Evolutionary conservation across 169 alveolate genomes (phyloP), one percentile per base, ranked within the genome.

Genomic region (Plasmodium yoelii): DNA sequence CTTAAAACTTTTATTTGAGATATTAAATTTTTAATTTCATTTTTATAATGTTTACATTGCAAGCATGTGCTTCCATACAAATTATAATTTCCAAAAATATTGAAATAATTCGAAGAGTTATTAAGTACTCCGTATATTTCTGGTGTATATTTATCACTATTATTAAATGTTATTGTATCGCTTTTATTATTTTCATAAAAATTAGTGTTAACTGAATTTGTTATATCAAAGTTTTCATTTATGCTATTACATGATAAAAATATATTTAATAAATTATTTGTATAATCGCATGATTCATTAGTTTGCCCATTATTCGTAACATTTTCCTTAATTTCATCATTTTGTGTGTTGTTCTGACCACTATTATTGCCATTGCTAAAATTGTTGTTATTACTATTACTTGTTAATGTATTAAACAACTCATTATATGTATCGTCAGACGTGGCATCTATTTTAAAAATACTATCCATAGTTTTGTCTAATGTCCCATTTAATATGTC

Each of bases 161-260:
- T 49, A 77, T 68, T 42, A 61, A 60, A 53, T n/a, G 72, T 10
- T 19, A 60, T 42, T 26, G 39, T 60, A 53, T 61, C 57, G 10
- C 22, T 60, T 28, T 18, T 42, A 47, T 47, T 77, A 77, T 19
- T 26, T 18, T 61, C 63, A 34, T 47, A 19, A 22, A 73, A 26
- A 26, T 68, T 55, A n/a, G 44, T 57, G 18, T 64, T 68, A 13
- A 13, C 56, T 39, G 63, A 68, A 77, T 77, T 77, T 63, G 67
- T 51, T 28, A 26, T 55, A 22, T 63, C 77, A 56, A 63, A 77
- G 53, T 77, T 77, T 64, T 77, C 88, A 56, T 77, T 77, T 47
- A 77, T 77, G n/a, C 88, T 77, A 77, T 77, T 77, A 57, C 88
- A 77, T 10, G 88, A 77, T 22, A 77, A 69, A 56, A 77, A 77